These are phyloP conservation scores for Malassezia pachydermatis DNA, from an alignment of 1,284 basidiomycete genomes.

Conservation along the genomic window DNA sequence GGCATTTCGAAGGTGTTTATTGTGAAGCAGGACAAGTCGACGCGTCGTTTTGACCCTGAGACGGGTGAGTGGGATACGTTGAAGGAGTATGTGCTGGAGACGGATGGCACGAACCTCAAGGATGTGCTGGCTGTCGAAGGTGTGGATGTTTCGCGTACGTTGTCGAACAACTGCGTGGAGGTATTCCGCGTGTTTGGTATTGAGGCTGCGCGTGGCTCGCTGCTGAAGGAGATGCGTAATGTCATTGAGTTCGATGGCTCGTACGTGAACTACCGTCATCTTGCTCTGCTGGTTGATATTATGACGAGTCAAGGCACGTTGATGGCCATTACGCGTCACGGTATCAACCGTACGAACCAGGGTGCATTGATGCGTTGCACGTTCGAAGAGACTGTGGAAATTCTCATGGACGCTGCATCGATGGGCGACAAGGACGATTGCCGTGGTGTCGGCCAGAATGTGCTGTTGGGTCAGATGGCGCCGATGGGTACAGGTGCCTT, in stretches of 20 bases:
- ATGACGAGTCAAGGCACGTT: conserved; percentile 94
- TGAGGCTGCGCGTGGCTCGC: conserved; percentile 85
- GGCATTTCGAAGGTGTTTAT: conserved; percentile 89
- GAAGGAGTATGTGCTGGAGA: conserved; percentile 88
- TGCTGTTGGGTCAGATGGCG: conserved; percentile 96
- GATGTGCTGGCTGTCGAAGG: conserved; percentile 79
- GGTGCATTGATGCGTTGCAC: conserved; percentile 89
- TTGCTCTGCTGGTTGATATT: conserved; percentile 86
- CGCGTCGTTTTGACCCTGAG: conserved; percentile 51
- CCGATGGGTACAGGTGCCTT: conserved; percentile 63
- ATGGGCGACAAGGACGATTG: conserved; percentile 97
- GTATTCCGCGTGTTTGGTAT: conserved; percentile 94
- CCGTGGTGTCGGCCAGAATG: conserved; percentile 94
- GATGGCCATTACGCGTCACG: conserved; percentile 98
- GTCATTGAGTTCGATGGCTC: conserved; percentile 99
- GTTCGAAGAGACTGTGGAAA: conserved; percentile 99
- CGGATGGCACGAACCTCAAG: conserved; percentile 61
- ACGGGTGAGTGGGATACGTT: conserved; percentile 43
- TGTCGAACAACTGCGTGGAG: conserved; percentile 95
- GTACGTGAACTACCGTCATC: conserved; percentile 96
- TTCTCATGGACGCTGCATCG: conserved; percentile 94
- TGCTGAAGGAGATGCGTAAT: conserved; percentile 69
- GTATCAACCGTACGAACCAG: conserved; percentile 77
- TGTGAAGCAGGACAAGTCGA: conserved; percentile 65
- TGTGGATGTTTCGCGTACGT: conserved; percentile 81